A percentile compares a stretch with the other conserved stretches of the same genome.
These are phyloP conservation scores for Zygnema circumcarinatum DNA, from an alignment of 139 green algal genomes.

Conservation along the genomic window DNA sequence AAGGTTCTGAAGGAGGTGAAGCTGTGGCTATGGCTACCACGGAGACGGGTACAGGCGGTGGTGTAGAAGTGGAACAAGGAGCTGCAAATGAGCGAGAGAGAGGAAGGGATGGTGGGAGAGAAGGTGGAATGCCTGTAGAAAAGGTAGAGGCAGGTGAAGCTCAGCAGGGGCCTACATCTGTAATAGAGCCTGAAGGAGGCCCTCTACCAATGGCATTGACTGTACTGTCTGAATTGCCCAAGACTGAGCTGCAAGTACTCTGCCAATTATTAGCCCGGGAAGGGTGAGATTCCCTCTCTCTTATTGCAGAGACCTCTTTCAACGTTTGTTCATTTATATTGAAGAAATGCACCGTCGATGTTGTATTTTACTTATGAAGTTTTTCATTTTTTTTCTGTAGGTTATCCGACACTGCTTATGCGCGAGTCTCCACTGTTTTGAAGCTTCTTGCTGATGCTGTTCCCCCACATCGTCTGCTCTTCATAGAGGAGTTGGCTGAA, in stretches of 20 bases:
- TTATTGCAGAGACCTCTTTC: no score
- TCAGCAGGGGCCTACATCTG: neutral
- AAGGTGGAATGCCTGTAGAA: neutral
- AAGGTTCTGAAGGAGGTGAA: neutral
- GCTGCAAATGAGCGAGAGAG: constrained; percentile 2
- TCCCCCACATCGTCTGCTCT: constrained; percentile 65
- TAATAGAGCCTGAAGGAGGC: neutral
- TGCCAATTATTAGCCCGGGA: constrained; percentile 4
- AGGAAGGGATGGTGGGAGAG: neutral
- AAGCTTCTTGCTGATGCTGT: constrained; percentile 71
- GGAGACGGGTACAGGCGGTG: neutral
- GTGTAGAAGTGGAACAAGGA: neutral
- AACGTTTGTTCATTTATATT: no score
- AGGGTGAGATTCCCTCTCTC: no score
- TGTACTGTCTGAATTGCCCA: neutral
- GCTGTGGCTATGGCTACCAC: neutral
- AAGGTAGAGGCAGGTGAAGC: neutral
- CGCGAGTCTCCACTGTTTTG: constrained; percentile 64
- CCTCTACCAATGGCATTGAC: neutral
- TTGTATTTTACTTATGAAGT: no score
- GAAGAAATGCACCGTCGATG: no score
- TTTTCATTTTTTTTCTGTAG: no score
- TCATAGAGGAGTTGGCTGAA: constrained; percentile 66
- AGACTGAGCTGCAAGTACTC: constrained; percentile 12
- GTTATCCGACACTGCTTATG: constrained; percentile 73